A percentile compares a stretch with the other conserved stretches of the same genome.
Evolutionary conservation across 345 rosid species (phyloP).

Genomic region (Citrus maxima): DNA sequence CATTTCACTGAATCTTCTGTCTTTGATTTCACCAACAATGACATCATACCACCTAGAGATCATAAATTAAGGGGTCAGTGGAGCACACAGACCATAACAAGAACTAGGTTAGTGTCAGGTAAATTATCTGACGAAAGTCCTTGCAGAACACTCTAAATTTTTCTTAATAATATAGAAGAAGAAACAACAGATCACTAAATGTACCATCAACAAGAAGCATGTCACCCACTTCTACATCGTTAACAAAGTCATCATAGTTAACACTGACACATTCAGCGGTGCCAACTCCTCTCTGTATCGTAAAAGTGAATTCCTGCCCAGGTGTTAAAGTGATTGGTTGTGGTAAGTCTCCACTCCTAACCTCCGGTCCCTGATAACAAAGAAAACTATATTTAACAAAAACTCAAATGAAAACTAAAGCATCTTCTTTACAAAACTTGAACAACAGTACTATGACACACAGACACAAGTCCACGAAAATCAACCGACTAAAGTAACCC

Average conservation of each 20-base stretch:
- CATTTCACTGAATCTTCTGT: slow-evolving; percentile 93
- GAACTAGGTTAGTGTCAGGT: not conserved
- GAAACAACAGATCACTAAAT: slow-evolving; percentile 8
- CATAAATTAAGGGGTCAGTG: slow-evolving; percentile 22
- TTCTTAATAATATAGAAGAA: not conserved
- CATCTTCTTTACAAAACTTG: not conserved
- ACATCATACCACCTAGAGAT: slow-evolving; percentile 95
- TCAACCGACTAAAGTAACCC: not conserved
- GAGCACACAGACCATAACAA: not conserved
- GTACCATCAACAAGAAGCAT: slow-evolving; percentile 99
- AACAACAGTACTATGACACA: not conserved
- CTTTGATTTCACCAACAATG: slow-evolving; percentile 81
- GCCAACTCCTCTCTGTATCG: slow-evolving; percentile 85
- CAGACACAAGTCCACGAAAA: not conserved
- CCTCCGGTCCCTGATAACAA: slow-evolving; percentile 84
- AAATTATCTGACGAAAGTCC: not conserved
- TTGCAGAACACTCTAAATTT: not conserved
- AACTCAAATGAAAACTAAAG: not conserved
- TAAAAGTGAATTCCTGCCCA: slow-evolving; percentile 96
- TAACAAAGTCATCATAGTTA: slow-evolving; percentile 95
- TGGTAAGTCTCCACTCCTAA: slow-evolving; percentile 98
- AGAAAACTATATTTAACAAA: not conserved
- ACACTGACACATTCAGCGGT: slow-evolving; percentile 87
- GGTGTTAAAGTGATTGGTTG: slow-evolving; percentile 66
- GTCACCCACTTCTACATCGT: slow-evolving; percentile 88